These are phyloP conservation scores for Solanum phureja DNA, from an alignment of 257 asterid species.

Conservation along the genomic window DNA sequence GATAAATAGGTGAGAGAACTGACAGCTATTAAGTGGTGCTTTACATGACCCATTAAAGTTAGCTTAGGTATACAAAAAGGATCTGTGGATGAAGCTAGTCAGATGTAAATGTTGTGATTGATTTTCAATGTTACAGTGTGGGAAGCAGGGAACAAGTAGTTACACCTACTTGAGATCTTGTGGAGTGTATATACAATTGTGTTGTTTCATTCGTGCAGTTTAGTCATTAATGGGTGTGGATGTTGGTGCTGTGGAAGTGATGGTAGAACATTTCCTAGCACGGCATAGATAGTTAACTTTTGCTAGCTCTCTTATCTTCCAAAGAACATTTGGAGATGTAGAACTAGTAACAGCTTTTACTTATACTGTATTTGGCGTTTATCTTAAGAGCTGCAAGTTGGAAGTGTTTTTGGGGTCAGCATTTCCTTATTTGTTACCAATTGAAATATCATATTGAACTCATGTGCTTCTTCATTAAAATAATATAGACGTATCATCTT, in stretches of 20 bases:
- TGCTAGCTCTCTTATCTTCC: background rate
- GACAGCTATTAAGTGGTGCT: background rate
- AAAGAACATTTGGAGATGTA: background rate
- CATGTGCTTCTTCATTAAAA: background rate
- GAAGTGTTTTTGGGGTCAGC: background rate
- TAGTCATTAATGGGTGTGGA: background rate
- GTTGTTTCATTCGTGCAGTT: background rate
- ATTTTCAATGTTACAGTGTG: background rate
- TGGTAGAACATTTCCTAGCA: background rate
- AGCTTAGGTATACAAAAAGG: background rate
- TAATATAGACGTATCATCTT: background rate
- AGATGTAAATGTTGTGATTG: background rate
- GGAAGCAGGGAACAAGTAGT: background rate
- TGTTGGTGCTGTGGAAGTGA: background rate
- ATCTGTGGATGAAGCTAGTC: background rate
- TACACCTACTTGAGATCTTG: background rate
- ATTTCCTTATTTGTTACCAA: background rate
- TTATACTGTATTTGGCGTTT: background rate
- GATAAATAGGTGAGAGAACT: background rate
- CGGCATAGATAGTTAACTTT: background rate
- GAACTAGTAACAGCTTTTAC: background rate
- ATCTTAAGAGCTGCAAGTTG: background rate
- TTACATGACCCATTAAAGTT: background rate
- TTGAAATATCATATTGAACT: background rate
- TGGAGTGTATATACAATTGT: background rate